Conservation (phyloP, 129 eudicot species). For the Lactuca sativa region DNA sequence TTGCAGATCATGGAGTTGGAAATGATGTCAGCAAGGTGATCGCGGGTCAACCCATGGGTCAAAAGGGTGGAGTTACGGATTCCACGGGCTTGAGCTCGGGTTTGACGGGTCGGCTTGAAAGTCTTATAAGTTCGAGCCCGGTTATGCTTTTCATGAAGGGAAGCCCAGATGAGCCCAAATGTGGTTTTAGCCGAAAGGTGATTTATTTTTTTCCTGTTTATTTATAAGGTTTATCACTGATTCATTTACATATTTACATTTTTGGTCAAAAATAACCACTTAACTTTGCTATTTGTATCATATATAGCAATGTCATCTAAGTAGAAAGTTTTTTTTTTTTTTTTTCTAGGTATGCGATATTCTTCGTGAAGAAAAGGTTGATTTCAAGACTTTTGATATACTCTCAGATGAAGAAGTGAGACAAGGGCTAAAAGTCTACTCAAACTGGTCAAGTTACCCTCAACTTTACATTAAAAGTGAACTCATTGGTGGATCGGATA, state of each 20-base stretch:
- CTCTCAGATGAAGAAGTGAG: conserved; percentile 85
- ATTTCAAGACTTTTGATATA: conserved; percentile 72
- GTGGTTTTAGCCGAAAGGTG: conserved; percentile 91
- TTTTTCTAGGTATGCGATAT: conserved; percentile 64
- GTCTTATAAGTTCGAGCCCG: conserved; percentile 56
- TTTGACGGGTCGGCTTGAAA: conserved; percentile 57
- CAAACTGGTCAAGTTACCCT: conserved; percentile 98
- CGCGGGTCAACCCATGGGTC: conserved; percentile 36
- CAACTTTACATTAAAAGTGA: conserved; percentile 89
- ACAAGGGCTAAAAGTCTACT: conserved; percentile 87
- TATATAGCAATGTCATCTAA: no score
- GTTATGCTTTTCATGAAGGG: conserved; percentile 98
- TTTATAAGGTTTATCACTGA: background rate
- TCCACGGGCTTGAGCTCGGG: conserved; percentile 70
- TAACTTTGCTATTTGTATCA: no score
- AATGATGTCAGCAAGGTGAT: conserved; percentile 37
- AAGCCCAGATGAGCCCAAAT: conserved; percentile 80
- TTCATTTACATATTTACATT: no score
- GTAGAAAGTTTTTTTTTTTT: background rate
- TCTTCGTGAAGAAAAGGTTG: conserved; percentile 69
- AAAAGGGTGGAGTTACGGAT: conserved; percentile 55
- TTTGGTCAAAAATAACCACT: no score
- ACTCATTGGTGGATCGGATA: conserved; percentile 95
- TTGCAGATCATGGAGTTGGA: conserved; percentile 66
- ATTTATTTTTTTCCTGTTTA: background rate